Evolutionary conservation across 176 grass and related monocot species (phyloP).

Genomic region (Oryza longistaminata): DNA sequence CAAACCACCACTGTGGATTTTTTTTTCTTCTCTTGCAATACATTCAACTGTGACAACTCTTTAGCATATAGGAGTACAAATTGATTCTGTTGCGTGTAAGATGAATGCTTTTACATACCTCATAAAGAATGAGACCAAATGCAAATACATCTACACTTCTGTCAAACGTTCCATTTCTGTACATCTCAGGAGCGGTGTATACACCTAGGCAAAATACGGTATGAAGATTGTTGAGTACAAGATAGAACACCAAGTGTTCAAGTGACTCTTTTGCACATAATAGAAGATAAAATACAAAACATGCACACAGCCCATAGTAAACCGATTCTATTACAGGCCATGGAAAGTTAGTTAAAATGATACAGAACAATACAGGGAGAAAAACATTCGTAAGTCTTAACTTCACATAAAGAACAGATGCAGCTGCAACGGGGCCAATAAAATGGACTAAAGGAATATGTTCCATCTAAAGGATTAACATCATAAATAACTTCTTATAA

Average conservation of each 20-base stretch:
- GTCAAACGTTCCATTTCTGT: constrained; percentile 79
- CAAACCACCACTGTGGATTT: background rate
- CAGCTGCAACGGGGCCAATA: background rate
- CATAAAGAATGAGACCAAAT: constrained; percentile 92
- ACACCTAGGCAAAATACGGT: constrained; percentile 46
- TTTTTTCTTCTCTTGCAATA: background rate
- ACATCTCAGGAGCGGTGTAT: constrained; percentile 85
- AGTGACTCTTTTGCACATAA: background rate
- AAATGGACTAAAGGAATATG: background rate
- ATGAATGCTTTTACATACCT: constrained; percentile 51
- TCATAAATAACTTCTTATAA: constrained; percentile 22
- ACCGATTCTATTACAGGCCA: background rate
- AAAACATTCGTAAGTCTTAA: background rate
- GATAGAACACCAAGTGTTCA: background rate
- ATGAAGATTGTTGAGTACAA: constrained; percentile 7
- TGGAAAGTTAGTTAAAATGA: background rate
- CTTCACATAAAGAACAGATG: background rate
- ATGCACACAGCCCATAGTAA: background rate
- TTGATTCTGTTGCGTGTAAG: background rate
- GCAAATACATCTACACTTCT: constrained; percentile 86
- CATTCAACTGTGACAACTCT: background rate
- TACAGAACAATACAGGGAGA: background rate
- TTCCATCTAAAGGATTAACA: background rate
- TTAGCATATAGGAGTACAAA: background rate
- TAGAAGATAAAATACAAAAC: background rate